Percentiles rank a stretch among this genome's conserved stretches.
phyloP scores from a whole-genome alignment of 768 basidiomycete genomes.

The Naganishia onofrii region DNA sequence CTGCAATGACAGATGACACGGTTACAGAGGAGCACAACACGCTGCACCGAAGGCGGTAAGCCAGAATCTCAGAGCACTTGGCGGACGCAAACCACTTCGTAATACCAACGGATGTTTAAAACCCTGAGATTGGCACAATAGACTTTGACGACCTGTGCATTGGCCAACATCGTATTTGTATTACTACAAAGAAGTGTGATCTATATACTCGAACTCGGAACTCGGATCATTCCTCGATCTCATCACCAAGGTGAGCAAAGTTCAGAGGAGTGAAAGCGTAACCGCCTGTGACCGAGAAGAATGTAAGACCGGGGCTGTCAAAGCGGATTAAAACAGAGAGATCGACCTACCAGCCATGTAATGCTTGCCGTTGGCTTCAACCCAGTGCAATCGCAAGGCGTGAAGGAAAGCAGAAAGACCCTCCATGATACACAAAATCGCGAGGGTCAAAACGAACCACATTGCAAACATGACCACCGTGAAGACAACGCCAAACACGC shows the following conservation, averaged over 20 bases:
- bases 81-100: no score
- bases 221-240: slow-evolving; percentile 36
- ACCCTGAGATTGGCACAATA: no score
- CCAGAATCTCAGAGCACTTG: no score
- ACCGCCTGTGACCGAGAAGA: slow-evolving; percentile 27
- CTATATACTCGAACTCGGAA: no score
- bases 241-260: slow-evolving; percentile 47
- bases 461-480: slow-evolving; percentile 68
- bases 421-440: slow-evolving; percentile 91
- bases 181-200: no score
- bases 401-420: slow-evolving; percentile 94
- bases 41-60: no score
- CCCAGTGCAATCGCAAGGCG: slow-evolving; percentile 91
- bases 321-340: slow-evolving; percentile 64
- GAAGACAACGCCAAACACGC: slow-evolving; percentile 58
- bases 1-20: not conserved
- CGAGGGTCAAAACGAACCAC: slow-evolving; percentile 78
- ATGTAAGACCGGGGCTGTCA: not conserved
- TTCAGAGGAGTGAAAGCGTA: slow-evolving; percentile 49
- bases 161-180: no score
- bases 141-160: no score
- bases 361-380: slow-evolving; percentile 30
- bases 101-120: no score
- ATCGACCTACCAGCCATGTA: slow-evolving; percentile 19
- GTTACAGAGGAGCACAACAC: no score